Conservation (phyloP, 805 yeast genomes). For the Schizosaccharomyces cryophilus region DNA sequence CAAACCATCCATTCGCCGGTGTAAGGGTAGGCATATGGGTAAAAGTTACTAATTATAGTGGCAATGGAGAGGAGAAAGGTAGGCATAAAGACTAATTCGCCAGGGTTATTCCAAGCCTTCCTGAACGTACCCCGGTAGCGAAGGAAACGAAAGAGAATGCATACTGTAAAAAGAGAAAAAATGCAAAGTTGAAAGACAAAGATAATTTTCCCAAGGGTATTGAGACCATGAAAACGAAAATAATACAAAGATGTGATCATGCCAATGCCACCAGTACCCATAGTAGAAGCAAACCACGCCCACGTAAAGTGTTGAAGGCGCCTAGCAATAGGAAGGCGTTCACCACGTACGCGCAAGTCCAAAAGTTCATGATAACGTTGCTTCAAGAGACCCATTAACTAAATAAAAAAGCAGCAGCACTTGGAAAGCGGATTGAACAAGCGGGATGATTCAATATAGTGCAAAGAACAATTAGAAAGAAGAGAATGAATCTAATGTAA, state of each 20-base stretch:
- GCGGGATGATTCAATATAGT: too few species aligned
- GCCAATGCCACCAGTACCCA: constrained; percentile 1
- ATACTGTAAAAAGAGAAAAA: neutral
- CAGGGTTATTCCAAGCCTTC: neutral
- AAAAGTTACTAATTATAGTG: neutral
- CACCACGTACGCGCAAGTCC: constrained; percentile 1
- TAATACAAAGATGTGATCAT: neutral
- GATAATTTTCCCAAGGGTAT: neutral
- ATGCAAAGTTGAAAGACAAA: neutral
- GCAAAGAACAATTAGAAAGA: too few species aligned
- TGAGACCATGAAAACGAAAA: constrained; percentile 1
- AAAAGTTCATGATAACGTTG: neutral
- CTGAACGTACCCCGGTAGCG: neutral
- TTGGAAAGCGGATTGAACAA: neutral
- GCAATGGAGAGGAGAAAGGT: neutral
- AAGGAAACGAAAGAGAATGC: neutral
- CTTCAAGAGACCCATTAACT: neutral
- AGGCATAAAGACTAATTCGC: neutral
- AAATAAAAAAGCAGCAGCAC: neutral
- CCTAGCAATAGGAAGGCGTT: neutral
- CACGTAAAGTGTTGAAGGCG: neutral
- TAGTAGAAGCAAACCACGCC: constrained; percentile 1
- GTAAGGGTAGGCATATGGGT: neutral
- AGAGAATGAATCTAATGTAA: too few species aligned
- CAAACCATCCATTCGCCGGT: neutral